Conservation (phyloP, 2,329 filamentous ascomycete species). For the Alternaria panax region DNA sequence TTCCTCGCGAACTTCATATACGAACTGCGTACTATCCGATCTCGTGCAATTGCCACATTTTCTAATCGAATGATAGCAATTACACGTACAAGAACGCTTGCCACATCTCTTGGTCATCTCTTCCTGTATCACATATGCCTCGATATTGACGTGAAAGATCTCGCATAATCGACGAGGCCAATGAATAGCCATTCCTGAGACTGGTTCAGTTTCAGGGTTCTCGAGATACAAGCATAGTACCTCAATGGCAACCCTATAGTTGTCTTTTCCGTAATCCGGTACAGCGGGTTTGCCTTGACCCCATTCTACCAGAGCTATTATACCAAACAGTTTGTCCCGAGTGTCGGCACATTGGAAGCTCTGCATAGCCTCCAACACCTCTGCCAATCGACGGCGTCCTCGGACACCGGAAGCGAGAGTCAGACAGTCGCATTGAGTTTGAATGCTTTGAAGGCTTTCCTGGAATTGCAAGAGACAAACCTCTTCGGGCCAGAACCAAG, state of each 20-base stretch:
- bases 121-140: too few species aligned
- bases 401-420: background rate
- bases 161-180: too few species aligned
- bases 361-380: background rate
- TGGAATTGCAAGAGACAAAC: background rate
- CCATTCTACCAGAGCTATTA: background rate
- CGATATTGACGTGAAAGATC: too few species aligned
- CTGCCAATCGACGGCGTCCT: background rate
- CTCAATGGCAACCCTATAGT: too few species aligned
- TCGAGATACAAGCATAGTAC: too few species aligned
- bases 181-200: too few species aligned
- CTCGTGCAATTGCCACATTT: too few species aligned
- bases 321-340: background rate
- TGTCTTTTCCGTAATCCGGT: background rate
- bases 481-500: background rate
- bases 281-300: rapidly evolving
- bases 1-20: too few species aligned
- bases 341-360: background rate
- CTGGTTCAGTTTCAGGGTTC: rapidly evolving
- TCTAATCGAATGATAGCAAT: too few species aligned
- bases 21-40: too few species aligned
- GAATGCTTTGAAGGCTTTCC: background rate
- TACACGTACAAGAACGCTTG: too few species aligned
- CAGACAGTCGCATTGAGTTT: background rate
- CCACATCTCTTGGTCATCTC: too few species aligned